Conservation (phyloP, 208 protist species). For the Polymyxa betae region DNA sequence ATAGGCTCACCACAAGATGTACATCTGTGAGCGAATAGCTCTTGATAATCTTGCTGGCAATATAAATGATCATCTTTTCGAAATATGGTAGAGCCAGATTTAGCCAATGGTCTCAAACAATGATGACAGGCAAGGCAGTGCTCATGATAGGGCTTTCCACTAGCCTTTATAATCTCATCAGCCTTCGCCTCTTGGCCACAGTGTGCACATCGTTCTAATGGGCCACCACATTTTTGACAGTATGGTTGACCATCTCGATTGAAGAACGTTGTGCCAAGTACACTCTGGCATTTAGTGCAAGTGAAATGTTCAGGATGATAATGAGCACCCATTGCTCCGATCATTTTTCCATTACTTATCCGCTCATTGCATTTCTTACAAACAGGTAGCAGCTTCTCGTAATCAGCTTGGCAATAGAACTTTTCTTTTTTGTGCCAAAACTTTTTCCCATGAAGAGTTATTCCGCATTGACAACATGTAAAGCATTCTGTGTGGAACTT, state of each 20-base stretch:
- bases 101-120: conserved; percentile 9
- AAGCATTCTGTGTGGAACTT: conserved; percentile 48
- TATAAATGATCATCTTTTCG: conserved; percentile 40
- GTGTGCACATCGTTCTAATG: neutral
- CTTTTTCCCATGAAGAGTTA: conserved; percentile 1
- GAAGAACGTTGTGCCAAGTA: neutral
- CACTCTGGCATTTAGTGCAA: neutral
- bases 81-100: conserved; percentile 32
- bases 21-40: conserved; percentile 22
- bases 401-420: conserved; percentile 50
- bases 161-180: conserved; percentile 30
- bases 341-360: conserved; percentile 14
- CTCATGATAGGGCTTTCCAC: conserved; percentile 32
- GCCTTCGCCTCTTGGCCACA: conserved; percentile 14
- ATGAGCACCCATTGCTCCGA: neutral
- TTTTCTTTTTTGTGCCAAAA: conserved; percentile 7
- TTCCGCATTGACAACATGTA: neutral
- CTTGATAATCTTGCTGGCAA: conserved; percentile 51
- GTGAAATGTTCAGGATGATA: conserved; percentile 30
- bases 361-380: conserved; percentile 21
- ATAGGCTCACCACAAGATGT: conserved; percentile 43
- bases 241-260: conserved; percentile 4
- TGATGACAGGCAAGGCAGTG: conserved; percentile 32
- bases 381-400: neutral
- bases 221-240: neutral